Evolutionary conservation across 345 rosid species (phyloP).

Genomic region (Kandelia obovata): DNA sequence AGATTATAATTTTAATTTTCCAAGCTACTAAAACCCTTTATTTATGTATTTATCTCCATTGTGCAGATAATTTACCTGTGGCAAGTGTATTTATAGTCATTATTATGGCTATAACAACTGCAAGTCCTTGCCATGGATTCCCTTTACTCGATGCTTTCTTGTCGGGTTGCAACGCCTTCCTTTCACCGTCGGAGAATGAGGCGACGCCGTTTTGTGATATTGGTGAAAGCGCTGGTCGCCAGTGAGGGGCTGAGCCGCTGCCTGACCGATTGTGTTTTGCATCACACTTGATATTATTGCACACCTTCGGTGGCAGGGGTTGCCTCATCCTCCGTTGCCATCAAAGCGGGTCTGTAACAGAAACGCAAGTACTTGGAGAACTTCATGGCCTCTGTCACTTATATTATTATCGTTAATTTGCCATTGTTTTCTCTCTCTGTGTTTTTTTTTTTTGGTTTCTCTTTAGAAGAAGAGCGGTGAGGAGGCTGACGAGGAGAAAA

Average conservation of each 20-base stretch:
- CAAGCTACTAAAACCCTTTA: too few species aligned
- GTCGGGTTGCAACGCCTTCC: background rate
- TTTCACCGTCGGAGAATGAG: background rate
- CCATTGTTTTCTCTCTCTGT: too few species aligned
- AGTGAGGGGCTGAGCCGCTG: background rate
- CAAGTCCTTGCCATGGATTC: too few species aligned
- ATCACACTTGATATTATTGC: background rate
- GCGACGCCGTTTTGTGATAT: constrained; percentile 26
- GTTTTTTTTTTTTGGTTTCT: too few species aligned
- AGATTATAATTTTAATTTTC: too few species aligned
- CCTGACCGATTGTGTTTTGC: background rate
- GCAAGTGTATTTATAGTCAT: too few species aligned
- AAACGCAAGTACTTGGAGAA: constrained; percentile 26
- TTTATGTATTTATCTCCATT: too few species aligned
- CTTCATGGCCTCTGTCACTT: constrained; percentile 12
- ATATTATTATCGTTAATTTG: background rate
- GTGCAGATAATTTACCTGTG: too few species aligned
- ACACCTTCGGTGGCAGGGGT: background rate
- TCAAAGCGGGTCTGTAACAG: constrained; percentile 13
- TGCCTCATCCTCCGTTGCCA: background rate
- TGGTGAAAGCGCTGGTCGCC: constrained; percentile 30
- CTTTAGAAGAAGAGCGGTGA: too few species aligned
- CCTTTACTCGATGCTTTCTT: constrained; percentile 13
- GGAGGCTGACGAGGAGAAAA: too few species aligned
- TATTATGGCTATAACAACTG: too few species aligned